Percentiles rank a stretch among this genome's conserved stretches.
phyloP scores from a whole-genome alignment of 306 rosid genomes.

The Mimosa pudica region DNA sequence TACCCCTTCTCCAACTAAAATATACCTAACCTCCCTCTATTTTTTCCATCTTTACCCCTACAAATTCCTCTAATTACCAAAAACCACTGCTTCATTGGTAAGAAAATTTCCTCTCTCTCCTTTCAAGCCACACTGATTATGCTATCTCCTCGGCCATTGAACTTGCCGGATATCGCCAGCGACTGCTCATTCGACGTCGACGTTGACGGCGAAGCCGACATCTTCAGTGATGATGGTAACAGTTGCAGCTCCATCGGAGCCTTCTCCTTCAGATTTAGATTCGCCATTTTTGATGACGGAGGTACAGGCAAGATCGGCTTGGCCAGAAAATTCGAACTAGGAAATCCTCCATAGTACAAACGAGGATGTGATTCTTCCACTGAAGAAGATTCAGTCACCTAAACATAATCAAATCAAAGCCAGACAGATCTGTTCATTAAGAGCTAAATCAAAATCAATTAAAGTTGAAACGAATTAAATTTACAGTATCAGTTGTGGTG shows the following conservation, averaged over 20 bases:
- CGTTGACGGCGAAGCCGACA: conserved; percentile 13
- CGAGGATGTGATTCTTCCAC: conserved; percentile 61
- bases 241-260: conserved; percentile 43
- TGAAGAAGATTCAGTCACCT: conserved; percentile 57
- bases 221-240: conserved; percentile 56
- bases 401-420: not conserved
- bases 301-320: conserved; percentile 63
- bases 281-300: conserved; percentile 75
- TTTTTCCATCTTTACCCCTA: conserved; percentile 2
- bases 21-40: not conserved
- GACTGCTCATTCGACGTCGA: conserved; percentile 43
- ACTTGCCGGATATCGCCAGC: conserved; percentile 51
- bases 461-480: not conserved
- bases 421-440: not conserved
- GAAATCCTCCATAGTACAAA: conserved; percentile 47
- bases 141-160: conserved; percentile 62
- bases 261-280: conserved; percentile 60
- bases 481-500: conserved; percentile 78
- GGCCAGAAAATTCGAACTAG: conserved; percentile 44
- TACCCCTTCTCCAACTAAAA: conserved; percentile 22
- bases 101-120: not conserved
- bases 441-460: not conserved
- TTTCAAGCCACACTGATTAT: conserved; percentile 80
- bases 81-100: not conserved
- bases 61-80: not conserved